A percentile compares a stretch with the other conserved stretches of the same genome.
Conservation (phyloP, 768 basidiomycete species). For the Xerocomus spinulosus region DNA sequence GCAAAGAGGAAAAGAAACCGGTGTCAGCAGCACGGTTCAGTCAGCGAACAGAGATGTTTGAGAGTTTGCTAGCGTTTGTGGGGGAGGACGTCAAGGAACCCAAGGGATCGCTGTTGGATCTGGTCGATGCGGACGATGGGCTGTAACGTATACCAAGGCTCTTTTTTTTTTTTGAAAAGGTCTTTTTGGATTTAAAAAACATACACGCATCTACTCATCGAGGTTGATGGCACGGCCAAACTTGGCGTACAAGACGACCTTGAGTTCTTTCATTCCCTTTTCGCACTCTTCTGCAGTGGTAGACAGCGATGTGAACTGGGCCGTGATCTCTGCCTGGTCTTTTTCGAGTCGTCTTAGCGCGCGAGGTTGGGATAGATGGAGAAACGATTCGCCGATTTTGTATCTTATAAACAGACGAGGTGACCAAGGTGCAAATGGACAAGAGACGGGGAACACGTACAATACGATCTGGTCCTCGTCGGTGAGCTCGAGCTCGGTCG, state of each 20-base stretch:
- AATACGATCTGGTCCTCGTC: conserved; percentile 80
- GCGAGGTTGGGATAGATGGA: conserved; percentile 65
- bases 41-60: conserved; percentile 69
- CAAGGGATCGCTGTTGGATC: conserved; percentile 53
- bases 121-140: conserved; percentile 44
- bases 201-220: conserved; percentile 50
- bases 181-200: no score
- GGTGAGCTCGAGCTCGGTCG: conserved; percentile 81
- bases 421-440: conserved; percentile 54
- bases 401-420: conserved; percentile 57
- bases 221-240: conserved; percentile 93
- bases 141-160: conserved; percentile 14
- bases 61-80: conserved; percentile 60
- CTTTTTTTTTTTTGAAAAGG: no score
- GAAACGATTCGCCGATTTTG: conserved; percentile 84
- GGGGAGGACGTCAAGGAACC: conserved; percentile 65
- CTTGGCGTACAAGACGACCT: conserved; percentile 78
- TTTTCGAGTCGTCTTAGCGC: conserved; percentile 70
- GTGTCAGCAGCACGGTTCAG: conserved; percentile 48
- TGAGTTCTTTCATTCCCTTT: conserved; percentile 73
- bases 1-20: conserved; percentile 28
- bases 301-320: conserved; percentile 48
- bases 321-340: conserved; percentile 58
- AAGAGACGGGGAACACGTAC: conserved; percentile 38
- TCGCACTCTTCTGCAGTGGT: conserved; percentile 61